Evolutionary conservation across 257 asterid genomes (phyloP), one percentile per base, ranked within the genome.

Genomic region (Solanum piurae): DNA sequence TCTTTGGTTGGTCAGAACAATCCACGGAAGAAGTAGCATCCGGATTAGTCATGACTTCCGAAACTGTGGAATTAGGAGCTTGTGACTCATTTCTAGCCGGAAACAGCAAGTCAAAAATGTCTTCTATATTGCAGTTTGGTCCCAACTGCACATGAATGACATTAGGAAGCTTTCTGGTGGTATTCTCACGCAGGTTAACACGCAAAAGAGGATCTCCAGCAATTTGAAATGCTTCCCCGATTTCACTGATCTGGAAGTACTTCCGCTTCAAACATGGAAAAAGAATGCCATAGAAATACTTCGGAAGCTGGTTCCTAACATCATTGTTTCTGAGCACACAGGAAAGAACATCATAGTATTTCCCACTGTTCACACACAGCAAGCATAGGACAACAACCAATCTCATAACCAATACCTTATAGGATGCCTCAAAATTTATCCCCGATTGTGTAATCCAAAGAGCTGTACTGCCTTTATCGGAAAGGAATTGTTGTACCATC

Each of bases 141-240:
- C 89, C 44, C 89, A 90, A 79, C 83, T 90, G 91, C 18, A 95
- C 85, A 31, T 77, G 86, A 88, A 91, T 55, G 23, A 93, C 93
- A 84, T 89, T 90, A 5, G 95, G 90, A 77, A 87, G 86, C 10
- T 12, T 21, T 4, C 52, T 23, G 25, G 14, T 72, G 9, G 37
- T 9, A 36, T 77, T 83, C 38, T 86, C 89, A 42, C 68, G 66
- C 44, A 86, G 25, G 74, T 79, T 86, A 16, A 92, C 92, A 86
- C 91, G 83, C 74, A 94, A 90, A 25, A 93, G 62, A 52, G 97
- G 98, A 89, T 94, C 93, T 23, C 93, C 92, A 4, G 90, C 87
- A 29, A 60, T 52, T 76, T 88, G 87, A 83, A 92, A 91, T 13
- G 97, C 98, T 82, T 55, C 89, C 9, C 93, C 93, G 77, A 92